phyloP scores from a whole-genome alignment of 176 grass and related monocot species.

The Raddia guianensis region DNA sequence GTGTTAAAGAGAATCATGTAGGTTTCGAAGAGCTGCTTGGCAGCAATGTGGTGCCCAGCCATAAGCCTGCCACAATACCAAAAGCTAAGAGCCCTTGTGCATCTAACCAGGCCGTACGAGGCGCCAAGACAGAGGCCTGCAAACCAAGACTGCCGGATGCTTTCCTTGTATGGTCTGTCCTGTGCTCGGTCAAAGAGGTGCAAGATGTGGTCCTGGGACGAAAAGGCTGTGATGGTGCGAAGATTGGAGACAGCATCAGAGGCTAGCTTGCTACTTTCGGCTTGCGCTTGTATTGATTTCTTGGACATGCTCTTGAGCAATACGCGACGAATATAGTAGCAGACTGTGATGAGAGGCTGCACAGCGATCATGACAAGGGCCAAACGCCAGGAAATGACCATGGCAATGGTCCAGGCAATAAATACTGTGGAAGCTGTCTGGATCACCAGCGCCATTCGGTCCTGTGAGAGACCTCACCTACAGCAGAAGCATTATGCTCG shows the following conservation, averaged over 20 bases:
- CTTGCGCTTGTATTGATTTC: slow-evolving; percentile 71
- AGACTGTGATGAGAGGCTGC: slow-evolving; percentile 75
- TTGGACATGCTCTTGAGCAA: slow-evolving; percentile 71
- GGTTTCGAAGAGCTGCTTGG: slow-evolving; percentile 70
- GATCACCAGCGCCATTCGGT: slow-evolving; percentile 72
- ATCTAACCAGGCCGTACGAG: slow-evolving; percentile 63
- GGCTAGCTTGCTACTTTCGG: slow-evolving; percentile 73
- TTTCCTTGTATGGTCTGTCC: slow-evolving; percentile 59
- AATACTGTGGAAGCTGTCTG: slow-evolving; percentile 73
- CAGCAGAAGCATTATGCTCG: not conserved
- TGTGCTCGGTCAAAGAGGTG: slow-evolving; percentile 66
- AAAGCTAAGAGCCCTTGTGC: slow-evolving; percentile 81
- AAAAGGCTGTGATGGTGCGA: slow-evolving; percentile 78
- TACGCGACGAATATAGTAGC: slow-evolving; percentile 73
- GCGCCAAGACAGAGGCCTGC: slow-evolving; percentile 69
- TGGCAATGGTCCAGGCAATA: slow-evolving; percentile 70
- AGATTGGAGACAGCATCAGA: slow-evolving; percentile 78
- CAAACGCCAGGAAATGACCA: slow-evolving; percentile 72
- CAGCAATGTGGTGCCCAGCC: slow-evolving; percentile 50
- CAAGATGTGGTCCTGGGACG: slow-evolving; percentile 76
- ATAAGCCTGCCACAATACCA: slow-evolving; percentile 86
- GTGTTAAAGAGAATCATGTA: slow-evolving; percentile 85
- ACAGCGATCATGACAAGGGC: slow-evolving; percentile 84
- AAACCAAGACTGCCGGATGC: slow-evolving; percentile 71
- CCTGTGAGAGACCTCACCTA: slow-evolving; percentile 83